Conservation (phyloP, 2,329 filamentous ascomycete species). For the Fonsecaea pedrosoi region DNA sequence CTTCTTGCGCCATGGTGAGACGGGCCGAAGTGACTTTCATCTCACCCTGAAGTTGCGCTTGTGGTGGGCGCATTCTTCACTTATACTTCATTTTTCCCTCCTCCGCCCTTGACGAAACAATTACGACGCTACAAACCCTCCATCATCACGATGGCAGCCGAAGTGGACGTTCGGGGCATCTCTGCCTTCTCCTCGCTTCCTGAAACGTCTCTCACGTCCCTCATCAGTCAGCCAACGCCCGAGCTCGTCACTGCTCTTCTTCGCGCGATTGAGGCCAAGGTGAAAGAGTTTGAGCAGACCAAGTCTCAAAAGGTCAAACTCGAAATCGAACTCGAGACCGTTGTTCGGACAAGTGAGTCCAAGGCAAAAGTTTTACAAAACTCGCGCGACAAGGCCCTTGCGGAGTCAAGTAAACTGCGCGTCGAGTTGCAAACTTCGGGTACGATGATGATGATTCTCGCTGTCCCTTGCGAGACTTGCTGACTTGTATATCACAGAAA, state of each 20-base stretch:
- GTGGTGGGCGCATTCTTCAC: slow-evolving; percentile 25
- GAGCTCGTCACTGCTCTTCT: slow-evolving; percentile 80
- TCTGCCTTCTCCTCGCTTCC: slow-evolving; percentile 65
- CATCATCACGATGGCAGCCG: slow-evolving; percentile 58
- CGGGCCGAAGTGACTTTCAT: slow-evolving; percentile 8
- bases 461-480: slow-evolving; percentile 7
- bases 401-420: slow-evolving; percentile 81
- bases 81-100: background rate
- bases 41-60: slow-evolving; percentile 24
- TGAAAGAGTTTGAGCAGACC: slow-evolving; percentile 79
- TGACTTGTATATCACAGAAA: slow-evolving; percentile 64
- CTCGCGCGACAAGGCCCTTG: slow-evolving; percentile 80
- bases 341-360: slow-evolving; percentile 80
- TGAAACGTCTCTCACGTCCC: slow-evolving; percentile 61
- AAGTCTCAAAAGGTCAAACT: slow-evolving; percentile 86
- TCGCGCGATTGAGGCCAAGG: slow-evolving; percentile 75
- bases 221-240: slow-evolving; percentile 68
- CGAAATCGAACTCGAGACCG: slow-evolving; percentile 92
- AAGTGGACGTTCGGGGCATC: slow-evolving; percentile 65
- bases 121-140: background rate
- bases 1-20: slow-evolving; percentile 31
- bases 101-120: background rate
- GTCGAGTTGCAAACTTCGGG: slow-evolving; percentile 83
- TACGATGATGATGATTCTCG: slow-evolving; percentile 48
- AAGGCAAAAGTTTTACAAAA: slow-evolving; percentile 82